Percentiles rank a stretch among this genome's conserved stretches.
Conservation (phyloP, 306 rosid genomes). For the Prunus mongolica region DNA sequence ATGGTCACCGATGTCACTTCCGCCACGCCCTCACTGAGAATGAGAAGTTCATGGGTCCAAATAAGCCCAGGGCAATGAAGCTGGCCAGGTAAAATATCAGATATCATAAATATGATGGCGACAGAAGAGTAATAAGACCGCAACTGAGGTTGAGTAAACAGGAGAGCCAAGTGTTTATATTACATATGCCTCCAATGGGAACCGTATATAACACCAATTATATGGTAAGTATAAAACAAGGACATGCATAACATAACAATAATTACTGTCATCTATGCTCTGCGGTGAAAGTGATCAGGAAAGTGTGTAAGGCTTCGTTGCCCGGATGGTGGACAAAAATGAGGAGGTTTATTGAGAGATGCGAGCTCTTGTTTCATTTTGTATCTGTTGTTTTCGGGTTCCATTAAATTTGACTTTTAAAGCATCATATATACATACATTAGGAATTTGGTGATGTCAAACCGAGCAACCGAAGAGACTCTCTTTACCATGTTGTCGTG, state of each 20-base stretch:
- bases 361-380: neutral
- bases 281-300: neutral
- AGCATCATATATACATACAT: neutral
- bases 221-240: neutral
- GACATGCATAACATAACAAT: neutral
- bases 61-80: conserved; percentile 15
- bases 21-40: conserved; percentile 42
- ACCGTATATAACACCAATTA: conserved; percentile 1
- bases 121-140: neutral
- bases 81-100: conserved; percentile 26
- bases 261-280: neutral
- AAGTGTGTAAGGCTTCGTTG: neutral
- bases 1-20: conserved; percentile 53
- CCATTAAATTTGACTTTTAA: neutral
- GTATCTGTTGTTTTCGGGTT: neutral
- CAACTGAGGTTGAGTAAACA: neutral
- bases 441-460: neutral
- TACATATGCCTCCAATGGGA: neutral
- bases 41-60: conserved; percentile 26
- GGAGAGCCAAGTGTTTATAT: conserved; percentile 2
- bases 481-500: neutral
- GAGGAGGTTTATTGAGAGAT: neutral
- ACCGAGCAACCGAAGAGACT: too few species aligned
- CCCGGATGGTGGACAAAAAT: neutral
- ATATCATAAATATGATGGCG: neutral